Evolutionary conservation across 164 flowering plant species (phyloP).

Genomic region (Nymphaea colorata): DNA sequence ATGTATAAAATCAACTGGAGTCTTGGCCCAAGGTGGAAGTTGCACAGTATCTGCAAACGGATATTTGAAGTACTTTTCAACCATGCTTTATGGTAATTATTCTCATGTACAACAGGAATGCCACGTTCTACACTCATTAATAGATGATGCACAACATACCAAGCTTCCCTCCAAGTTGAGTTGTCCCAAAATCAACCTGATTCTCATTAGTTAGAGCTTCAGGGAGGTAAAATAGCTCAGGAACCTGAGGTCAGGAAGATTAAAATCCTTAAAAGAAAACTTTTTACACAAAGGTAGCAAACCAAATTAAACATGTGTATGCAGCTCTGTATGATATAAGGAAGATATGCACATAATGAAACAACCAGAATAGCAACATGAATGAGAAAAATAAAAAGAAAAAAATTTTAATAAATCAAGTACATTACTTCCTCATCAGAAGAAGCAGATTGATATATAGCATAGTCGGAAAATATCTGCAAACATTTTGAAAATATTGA

Average conservation of each 20-base stretch:
- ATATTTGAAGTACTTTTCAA: background rate
- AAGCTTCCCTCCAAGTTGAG: constrained; percentile 86
- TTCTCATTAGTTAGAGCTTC: constrained; percentile 79
- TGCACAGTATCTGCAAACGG: constrained; percentile 53
- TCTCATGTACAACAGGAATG: background rate
- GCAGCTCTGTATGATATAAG: too few relatives aligned
- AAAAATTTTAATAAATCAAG: too few relatives aligned
- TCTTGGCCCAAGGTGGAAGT: constrained; percentile 96
- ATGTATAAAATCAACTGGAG: constrained; percentile 78
- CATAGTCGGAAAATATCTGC: too few relatives aligned
- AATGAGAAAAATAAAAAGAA: too few relatives aligned
- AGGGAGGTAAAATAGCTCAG: constrained; percentile 94
- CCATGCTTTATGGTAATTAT: background rate
- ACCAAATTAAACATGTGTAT: too few relatives aligned
- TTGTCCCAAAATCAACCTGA: constrained; percentile 87
- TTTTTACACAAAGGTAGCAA: too few relatives aligned
- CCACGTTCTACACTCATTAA: background rate
- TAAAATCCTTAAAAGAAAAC: background rate
- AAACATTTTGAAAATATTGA: too few relatives aligned
- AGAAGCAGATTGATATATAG: too few relatives aligned
- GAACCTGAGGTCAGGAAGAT: constrained; percentile 43
- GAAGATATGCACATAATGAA: too few relatives aligned
- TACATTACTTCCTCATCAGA: too few relatives aligned
- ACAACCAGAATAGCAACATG: too few relatives aligned
- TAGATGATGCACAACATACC: constrained; percentile 30